Percentiles rank a stretch among this genome's conserved stretches.
phyloP scores from a whole-genome alignment of 805 yeast genomes.

The Diddensiella santjacobensis region DNA sequence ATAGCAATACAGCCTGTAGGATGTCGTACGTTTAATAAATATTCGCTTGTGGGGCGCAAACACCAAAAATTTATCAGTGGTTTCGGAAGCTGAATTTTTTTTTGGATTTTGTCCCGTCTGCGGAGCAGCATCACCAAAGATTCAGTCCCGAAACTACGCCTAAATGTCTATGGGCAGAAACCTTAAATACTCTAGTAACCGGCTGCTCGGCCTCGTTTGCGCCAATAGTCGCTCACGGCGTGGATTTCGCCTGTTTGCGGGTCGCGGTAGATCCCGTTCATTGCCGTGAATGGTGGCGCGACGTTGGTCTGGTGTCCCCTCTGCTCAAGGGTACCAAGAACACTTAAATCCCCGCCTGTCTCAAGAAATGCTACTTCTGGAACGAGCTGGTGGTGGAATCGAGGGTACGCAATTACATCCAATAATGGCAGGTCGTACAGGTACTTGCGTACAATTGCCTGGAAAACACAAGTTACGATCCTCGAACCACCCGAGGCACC shows the following conservation, averaged over 20 bases:
- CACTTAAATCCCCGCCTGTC: constrained; percentile 37
- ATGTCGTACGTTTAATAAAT: no score
- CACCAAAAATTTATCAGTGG: no score
- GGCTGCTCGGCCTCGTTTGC: constrained; percentile 72
- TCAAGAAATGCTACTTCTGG: constrained; percentile 70
- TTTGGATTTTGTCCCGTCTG: no score
- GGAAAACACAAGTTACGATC: constrained; percentile 77
- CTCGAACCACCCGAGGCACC: constrained; percentile 96
- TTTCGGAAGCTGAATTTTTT: no score
- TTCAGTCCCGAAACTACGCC: no score
- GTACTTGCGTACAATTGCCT: constrained; percentile 67
- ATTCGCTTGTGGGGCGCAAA: no score
- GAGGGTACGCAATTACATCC: constrained; percentile 70
- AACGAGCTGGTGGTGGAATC: constrained; percentile 84
- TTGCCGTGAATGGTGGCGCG: constrained; percentile 48
- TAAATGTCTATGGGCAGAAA: not conserved
- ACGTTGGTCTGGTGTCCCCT: constrained; percentile 51
- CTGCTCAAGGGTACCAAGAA: constrained; percentile 34
- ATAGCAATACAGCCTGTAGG: not conserved
- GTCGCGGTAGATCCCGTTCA: constrained; percentile 50
- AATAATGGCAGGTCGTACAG: constrained; percentile 56
- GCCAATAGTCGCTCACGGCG: constrained; percentile 89
- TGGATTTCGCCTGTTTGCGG: constrained; percentile 42
- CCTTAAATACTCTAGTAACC: constrained; percentile 44
- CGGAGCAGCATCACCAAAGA: no score